Evolutionary conservation across 768 basidiomycete species (phyloP).

Genomic region (Tylopilus sp.): DNA sequence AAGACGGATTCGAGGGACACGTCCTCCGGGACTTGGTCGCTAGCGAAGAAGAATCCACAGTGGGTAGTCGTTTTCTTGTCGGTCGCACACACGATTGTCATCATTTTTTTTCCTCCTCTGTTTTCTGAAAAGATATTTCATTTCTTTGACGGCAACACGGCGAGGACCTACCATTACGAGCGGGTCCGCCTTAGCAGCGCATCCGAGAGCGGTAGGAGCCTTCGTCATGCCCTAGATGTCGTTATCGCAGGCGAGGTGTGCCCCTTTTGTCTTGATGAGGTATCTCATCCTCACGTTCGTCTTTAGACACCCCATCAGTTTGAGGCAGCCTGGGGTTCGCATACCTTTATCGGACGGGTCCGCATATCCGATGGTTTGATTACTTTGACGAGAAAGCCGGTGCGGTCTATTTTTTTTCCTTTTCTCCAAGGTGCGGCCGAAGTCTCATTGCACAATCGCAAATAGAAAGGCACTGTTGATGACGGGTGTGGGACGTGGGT

Average conservation of each 20-base stretch:
- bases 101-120: not conserved
- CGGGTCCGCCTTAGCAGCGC: constrained; percentile 29
- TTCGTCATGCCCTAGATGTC: constrained; percentile 33
- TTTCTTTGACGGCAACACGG: constrained; percentile 28
- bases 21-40: constrained; percentile 17
- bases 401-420: constrained; percentile 33
- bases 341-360: constrained; percentile 56
- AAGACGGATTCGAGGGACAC: constrained; percentile 21
- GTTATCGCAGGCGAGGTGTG: constrained; percentile 35
- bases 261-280: constrained; percentile 20
- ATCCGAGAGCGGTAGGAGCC: constrained; percentile 25
- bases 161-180: constrained; percentile 28
- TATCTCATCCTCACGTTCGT: constrained; percentile 21
- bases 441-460: constrained; percentile 1
- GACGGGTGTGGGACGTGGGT: constrained; percentile 49
- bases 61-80: constrained; percentile 16
- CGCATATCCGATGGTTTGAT: constrained; percentile 55
- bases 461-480: constrained; percentile 39
- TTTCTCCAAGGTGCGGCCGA: not conserved
- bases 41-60: constrained; percentile 23
- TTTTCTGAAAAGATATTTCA: constrained; percentile 18
- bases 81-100: constrained; percentile 23
- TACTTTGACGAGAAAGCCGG: constrained; percentile 58
- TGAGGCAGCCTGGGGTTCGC: constrained; percentile 65
- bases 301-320: constrained; percentile 50